Evolutionary conservation across 331 rosid genomes (phyloP).

Genomic region (Cydonia oblonga): DNA sequence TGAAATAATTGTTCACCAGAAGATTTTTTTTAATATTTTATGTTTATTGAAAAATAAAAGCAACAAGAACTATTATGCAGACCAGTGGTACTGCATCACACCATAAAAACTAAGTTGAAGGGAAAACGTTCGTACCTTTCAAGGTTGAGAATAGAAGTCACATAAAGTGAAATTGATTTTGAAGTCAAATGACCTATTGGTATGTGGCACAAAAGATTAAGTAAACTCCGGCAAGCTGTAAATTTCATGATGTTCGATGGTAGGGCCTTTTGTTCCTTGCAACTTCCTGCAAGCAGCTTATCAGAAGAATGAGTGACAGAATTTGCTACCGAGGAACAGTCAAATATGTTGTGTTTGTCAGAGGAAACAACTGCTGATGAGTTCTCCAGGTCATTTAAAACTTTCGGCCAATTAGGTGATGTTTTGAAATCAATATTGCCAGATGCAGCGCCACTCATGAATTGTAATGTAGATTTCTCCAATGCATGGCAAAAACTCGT

Average conservation of each 20-base stretch:
- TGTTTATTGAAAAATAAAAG: neutral
- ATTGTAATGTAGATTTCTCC: constrained; percentile 37
- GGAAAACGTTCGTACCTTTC: constrained; percentile 52
- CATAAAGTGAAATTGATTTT: constrained; percentile 36
- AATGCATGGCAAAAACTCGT: constrained; percentile 53
- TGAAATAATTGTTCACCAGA: neutral
- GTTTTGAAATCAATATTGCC: constrained; percentile 32
- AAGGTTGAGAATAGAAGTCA: constrained; percentile 60
- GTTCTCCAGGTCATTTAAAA: constrained; percentile 38
- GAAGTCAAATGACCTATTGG: constrained; percentile 36
- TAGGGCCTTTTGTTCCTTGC: constrained; percentile 20
- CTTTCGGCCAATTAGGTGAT: constrained; percentile 52
- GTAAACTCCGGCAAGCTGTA: constrained; percentile 53
- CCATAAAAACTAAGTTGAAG: neutral
- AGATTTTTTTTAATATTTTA: neutral
- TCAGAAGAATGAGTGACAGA: constrained; percentile 18
- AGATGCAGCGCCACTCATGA: constrained; percentile 20
- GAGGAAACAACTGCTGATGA: constrained; percentile 14
- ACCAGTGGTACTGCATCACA: neutral
- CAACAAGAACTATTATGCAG: neutral
- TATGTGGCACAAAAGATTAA: constrained; percentile 49
- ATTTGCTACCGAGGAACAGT: constrained; percentile 23
- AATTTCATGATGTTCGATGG: constrained; percentile 19
- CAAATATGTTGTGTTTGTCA: constrained; percentile 12
- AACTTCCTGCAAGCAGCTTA: constrained; percentile 15